Percentiles rank a stretch among this genome's conserved stretches.
These are phyloP conservation scores for Akanthomyces dipterigenus DNA, from an alignment of 2,329 filamentous ascomycete genomes.

Conservation along the genomic window DNA sequence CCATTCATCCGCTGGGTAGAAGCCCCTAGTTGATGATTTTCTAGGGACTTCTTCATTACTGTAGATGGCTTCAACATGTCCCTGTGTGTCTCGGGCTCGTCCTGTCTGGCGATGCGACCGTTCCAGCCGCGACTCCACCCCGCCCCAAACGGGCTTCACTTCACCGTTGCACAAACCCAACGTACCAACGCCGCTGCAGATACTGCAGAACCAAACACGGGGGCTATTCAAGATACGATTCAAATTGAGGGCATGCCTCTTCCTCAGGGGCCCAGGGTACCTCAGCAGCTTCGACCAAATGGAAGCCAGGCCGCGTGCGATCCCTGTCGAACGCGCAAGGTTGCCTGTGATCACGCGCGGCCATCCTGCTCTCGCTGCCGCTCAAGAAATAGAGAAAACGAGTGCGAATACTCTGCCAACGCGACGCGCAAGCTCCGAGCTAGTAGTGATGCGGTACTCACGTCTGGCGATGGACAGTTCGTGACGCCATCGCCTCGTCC, in stretches of 20 bases:
- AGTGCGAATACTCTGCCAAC: constrained; percentile 26
- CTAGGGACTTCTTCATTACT: too few species aligned
- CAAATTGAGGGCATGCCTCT: background rate
- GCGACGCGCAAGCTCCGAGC: background rate
- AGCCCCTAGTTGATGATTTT: too few species aligned
- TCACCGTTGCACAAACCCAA: background rate
- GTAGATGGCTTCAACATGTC: too few species aligned
- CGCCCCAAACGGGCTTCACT: background rate
- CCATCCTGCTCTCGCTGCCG: constrained; percentile 31
- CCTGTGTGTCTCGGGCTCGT: background rate
- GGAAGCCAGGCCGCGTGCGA: constrained; percentile 21
- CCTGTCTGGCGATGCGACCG: background rate
- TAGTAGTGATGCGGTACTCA: background rate
- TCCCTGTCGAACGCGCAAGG: constrained; percentile 32
- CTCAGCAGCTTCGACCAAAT: constrained; percentile 21
- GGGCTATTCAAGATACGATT: background rate
- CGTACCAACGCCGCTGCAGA: background rate
- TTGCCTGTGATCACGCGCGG: constrained; percentile 33
- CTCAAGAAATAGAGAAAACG: constrained; percentile 23
- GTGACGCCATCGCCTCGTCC: background rate
- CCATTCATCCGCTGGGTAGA: constrained; percentile 2
- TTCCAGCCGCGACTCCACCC: background rate
- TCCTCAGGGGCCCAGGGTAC: background rate
- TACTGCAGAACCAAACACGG: background rate
- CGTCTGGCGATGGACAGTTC: background rate